Conservation (phyloP, 1,284 basidiomycete genomes). For the Malassezia yamatoensis region DNA sequence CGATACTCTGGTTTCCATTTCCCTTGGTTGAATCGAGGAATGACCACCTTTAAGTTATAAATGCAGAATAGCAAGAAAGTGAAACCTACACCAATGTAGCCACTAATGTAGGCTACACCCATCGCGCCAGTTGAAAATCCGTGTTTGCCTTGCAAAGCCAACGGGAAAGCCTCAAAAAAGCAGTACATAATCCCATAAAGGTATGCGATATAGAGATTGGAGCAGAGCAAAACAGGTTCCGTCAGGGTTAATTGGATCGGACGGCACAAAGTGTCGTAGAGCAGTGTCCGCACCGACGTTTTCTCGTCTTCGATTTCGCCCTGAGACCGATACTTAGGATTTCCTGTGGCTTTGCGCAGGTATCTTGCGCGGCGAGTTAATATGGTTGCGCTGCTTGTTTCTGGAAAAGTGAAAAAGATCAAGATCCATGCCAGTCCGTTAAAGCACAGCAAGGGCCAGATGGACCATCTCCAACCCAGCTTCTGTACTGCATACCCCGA, state of each 20-base stretch:
- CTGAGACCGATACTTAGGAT: conserved; percentile 4
- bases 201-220: conserved; percentile 17
- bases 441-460: conserved; percentile 40
- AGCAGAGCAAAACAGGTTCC: conserved; percentile 21
- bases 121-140: conserved; percentile 19
- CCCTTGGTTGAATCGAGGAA: conserved; percentile 14
- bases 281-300: not conserved
- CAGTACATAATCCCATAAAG: conserved; percentile 18
- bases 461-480: conserved; percentile 43
- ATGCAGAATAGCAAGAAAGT: conserved; percentile 14
- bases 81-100: conserved; percentile 15
- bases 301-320: conserved; percentile 21
- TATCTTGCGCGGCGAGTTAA: conserved; percentile 15
- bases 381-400: conserved; percentile 20
- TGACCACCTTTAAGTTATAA: conserved; percentile 10
- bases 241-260: conserved; percentile 22
- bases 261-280: conserved; percentile 13
- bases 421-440: conserved; percentile 31
- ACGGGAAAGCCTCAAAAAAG: conserved; percentile 23
- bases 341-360: conserved; percentile 16
- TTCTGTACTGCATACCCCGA: conserved; percentile 33
- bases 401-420: conserved; percentile 19
- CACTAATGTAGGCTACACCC: conserved; percentile 19
- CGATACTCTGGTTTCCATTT: conserved; percentile 50
- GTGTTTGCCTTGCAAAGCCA: conserved; percentile 17